phyloP scores from a whole-genome alignment of 805 yeast genomes.

The Kodamaea leandrae region DNA sequence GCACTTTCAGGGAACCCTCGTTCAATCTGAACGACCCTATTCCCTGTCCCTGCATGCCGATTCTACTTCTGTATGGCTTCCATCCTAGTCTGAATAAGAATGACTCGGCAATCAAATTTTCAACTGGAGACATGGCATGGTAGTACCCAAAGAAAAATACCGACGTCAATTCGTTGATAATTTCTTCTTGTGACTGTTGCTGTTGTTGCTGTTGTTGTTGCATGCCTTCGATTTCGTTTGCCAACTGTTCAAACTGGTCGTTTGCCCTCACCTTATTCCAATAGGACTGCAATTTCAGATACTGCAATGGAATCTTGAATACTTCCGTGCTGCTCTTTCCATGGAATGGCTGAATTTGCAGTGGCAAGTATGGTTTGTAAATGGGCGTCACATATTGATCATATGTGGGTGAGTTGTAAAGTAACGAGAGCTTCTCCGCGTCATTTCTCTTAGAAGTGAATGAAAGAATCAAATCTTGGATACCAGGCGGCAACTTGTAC shows the following conservation, averaged over 20 bases:
- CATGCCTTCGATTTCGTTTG: constrained; percentile 27
- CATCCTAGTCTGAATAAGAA: constrained; percentile 40
- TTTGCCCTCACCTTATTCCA: constrained; percentile 42
- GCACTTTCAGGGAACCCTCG: constrained; percentile 3
- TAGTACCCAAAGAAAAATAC: constrained; percentile 44
- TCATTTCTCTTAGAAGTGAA: constrained; percentile 33
- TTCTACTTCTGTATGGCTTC: constrained; percentile 35
- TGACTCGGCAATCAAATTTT: constrained; percentile 42
- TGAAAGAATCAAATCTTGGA: constrained; percentile 41
- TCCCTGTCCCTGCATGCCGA: constrained; percentile 7
- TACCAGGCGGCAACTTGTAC: constrained; percentile 39
- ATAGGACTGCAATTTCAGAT: constrained; percentile 34
- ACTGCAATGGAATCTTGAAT: constrained; percentile 35
- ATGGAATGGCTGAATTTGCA: constrained; percentile 13
- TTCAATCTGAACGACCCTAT: constrained; percentile 9
- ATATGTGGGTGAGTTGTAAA: constrained; percentile 21
- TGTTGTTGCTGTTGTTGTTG: constrained; percentile 18
- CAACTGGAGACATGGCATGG: constrained; percentile 42
- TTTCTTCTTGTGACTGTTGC: constrained; percentile 20
- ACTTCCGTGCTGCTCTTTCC: constrained; percentile 4
- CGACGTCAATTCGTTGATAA: constrained; percentile 35
- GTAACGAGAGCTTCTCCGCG: constrained; percentile 22
- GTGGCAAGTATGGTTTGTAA: constrained; percentile 36
- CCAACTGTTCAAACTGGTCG: constrained; percentile 32
- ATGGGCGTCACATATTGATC: constrained; percentile 28